Base-by-base conservation (phyloP, 2,329 filamentous ascomycete genomes). In the Arthrobotrys megalospora region DNA sequence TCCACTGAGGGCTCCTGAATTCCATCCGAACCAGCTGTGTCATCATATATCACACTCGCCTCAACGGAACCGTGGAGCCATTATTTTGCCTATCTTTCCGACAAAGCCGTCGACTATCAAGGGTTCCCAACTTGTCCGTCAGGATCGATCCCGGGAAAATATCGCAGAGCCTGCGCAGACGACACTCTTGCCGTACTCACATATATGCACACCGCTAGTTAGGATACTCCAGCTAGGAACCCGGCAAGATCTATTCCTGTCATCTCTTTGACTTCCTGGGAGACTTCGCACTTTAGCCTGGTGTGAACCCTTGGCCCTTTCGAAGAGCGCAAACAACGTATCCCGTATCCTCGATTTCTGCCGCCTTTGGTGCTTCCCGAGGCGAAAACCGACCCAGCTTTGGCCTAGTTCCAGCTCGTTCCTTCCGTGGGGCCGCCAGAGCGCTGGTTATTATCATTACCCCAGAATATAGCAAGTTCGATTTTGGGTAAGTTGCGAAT, bases 131-230 rank as follows among this genome's bases (percentile, higher is more conserved):
- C 62, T 68, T 24, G 28, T 55, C 52, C 53, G 66, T 69, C 67
- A 62, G 62, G 50, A 64, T 72, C 75, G 67, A 78, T 72, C 55
- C 75, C 75, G 67, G 75, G 67, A 78, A 78, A 78, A 78, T 78
- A 72, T 78, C 75, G 67, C 75, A 67, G 45, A 72, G 19, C 55
- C 55, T 43, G 55, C 36, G 19, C 62, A 60, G 45, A 78, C 75
- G 75, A 72, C 53, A 78, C 36, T 60, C 32, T 45, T 32, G 52
- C 53, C 41, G 43, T 62, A 34, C 24, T 50, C 38, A 43, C 55
- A 60, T 41, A 60, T 60, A 36, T 36, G 43, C 55, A 43, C 6
- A 1, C n/a, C 38, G 21, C 50, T 55, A 48, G 34, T 45, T 60
- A 65, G 58, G 58, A 28, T 28, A 28, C 24, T 28, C 47, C 38